These are phyloP conservation scores for Paecilomyces fulvus DNA, from an alignment of 2,329 filamentous ascomycete genomes.

Conservation along the genomic window DNA sequence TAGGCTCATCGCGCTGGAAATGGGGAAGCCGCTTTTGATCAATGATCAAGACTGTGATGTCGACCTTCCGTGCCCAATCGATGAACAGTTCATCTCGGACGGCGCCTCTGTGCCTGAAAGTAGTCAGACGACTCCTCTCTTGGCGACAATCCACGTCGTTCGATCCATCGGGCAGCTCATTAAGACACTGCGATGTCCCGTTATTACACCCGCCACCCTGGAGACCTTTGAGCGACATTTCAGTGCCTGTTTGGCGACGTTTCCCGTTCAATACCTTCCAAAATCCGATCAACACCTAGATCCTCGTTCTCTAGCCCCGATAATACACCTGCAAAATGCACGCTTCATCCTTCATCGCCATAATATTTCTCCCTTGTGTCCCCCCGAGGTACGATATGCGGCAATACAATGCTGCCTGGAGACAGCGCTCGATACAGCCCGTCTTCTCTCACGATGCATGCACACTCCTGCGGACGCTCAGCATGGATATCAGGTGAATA, in stretches of 20 bases:
- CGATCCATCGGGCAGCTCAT: slow-evolving; percentile 67
- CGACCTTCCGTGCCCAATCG: slow-evolving; percentile 65
- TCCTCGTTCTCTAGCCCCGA: slow-evolving; percentile 63
- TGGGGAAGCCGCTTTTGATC: slow-evolving; percentile 72
- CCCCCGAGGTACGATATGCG: slow-evolving; percentile 54
- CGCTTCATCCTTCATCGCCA: slow-evolving; percentile 83
- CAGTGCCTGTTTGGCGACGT: slow-evolving; percentile 61
- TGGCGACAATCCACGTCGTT: slow-evolving; percentile 73
- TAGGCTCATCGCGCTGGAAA: slow-evolving; percentile 66
- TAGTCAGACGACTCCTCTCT: slow-evolving; percentile 60
- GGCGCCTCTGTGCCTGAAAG: slow-evolving; percentile 34
- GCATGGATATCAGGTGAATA: slow-evolving; percentile 25
- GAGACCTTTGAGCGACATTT: slow-evolving; percentile 78
- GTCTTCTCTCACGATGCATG: slow-evolving; percentile 61
- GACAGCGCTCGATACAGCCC: slow-evolving; percentile 69
- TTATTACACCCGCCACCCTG: slow-evolving; percentile 59
- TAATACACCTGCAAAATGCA: slow-evolving; percentile 71
- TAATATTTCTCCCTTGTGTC: slow-evolving; percentile 68
- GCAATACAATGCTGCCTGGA: slow-evolving; percentile 71
- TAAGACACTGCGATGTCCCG: slow-evolving; percentile 59
- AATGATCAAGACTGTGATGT: slow-evolving; percentile 84
- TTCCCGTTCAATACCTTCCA: slow-evolving; percentile 66
- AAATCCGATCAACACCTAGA: slow-evolving; percentile 60
- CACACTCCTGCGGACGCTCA: slow-evolving; percentile 22
- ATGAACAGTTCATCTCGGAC: slow-evolving; percentile 58